Evolutionary conservation across 352 stramenopile genomes (phyloP), one percentile per base, ranked within the genome.

Genomic region (Bremia lactucae): DNA sequence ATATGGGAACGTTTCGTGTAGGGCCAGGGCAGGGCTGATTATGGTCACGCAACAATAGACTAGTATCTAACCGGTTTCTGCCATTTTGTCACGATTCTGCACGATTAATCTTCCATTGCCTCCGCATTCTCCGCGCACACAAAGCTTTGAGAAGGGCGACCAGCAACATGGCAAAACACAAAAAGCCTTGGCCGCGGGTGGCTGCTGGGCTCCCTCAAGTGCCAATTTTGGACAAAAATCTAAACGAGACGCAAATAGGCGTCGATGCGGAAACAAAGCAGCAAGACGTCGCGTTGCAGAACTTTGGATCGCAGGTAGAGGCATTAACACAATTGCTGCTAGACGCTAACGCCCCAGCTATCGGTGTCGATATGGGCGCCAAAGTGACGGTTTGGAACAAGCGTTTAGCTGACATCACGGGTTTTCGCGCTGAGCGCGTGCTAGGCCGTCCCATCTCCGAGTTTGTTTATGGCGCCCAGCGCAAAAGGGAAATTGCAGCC

Each of bases 361-460:
- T 88, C 11, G 76, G 69, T 28, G 58, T 87, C 20, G 63, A 68
- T 19, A 24, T 56, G 2, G 52, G 77, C 31, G 73, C 72, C 20
- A 7, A 48, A 31, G 67, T 88, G 37, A 77, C 59, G 46, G 49
- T 83, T 40, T 88, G 76, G 76, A 88, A 88, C 59, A 50, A 46
- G 25, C 60, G 58, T 25, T 53, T 83, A 54, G 65, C 45, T 36
- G 58, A 63, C 11, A 68, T 87, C 31, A 87, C 70, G 41, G 68
- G 75, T 33, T 80, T 79, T 26, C 38, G 60, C 20, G 42, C 46
- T 14, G 37, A 18, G 4, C 48, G 64, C 11, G 70, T 83, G 16
- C 26, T 80, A 9, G 66, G 73, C 19, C 50, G 48, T 6, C 52
- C 60, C 24, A 48, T 88, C 10, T 39, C 45, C 16, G 60, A 84